Evolutionary conservation across 2,329 filamentous ascomycete genomes (phyloP), one percentile per base, ranked within the genome.

Genomic region (Exophiala alcalophila): DNA sequence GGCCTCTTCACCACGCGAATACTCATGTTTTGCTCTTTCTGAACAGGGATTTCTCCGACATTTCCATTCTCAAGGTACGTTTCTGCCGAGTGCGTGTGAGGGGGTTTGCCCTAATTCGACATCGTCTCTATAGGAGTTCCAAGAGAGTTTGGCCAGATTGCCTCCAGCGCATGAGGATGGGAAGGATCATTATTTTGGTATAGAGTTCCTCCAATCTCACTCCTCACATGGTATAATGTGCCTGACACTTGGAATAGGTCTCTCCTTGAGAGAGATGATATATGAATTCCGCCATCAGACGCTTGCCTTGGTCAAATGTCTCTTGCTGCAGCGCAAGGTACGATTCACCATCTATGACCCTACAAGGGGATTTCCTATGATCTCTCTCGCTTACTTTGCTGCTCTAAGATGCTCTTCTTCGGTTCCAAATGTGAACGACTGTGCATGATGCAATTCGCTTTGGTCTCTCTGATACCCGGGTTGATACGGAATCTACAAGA

Each of bases 351-450:
- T 29, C 5, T 14, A 11, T 14, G 15, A 12, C 26, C 11, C 15
- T 5, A 11, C 26, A n/a, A 30, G 27, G 27, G 8, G 3, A 30
- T 30, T 2, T 30, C 27, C 7, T 10, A 8, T 14, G 10, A 30
- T 30, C 27, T 14, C 12, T 8, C 15, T 8, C 9, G 7, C 10
- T n/a, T n/a, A n/a, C n/a, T n/a, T n/a, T n/a, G n/a, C n/a, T n/a
- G n/a, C n/a, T n/a, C n/a, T n/a, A n/a, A 95, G 90, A 97, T 97
- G 85, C 81, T 98, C 40, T 97, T 98, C 70, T 98, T 97, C 59
- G 90, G 92, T 50, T 89, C 91, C n/a, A 82, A 89, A 57, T 97
- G 92, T 65, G 92, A 98, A 66, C 79, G 86, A 53, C 71, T 98
- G 55, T 98, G 92, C 76, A 94, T 97, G 86, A 90, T 95, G 68